Base-by-base conservation (phyloP, 148 eudicot species). In the Selenicereus undatus region DNA sequence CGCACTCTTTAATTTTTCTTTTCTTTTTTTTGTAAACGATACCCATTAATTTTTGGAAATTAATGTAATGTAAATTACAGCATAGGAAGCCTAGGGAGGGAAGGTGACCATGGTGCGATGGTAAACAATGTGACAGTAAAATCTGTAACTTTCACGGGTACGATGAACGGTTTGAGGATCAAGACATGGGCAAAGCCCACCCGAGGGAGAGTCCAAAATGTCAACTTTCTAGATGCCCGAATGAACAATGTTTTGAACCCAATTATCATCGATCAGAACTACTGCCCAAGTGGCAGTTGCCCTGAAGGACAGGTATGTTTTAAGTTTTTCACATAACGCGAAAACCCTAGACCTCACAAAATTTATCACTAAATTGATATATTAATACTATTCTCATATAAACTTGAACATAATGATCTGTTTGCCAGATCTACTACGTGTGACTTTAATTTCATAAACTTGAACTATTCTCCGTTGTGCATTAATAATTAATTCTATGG, bases 131-230 rank as follows among this genome's bases (percentile, higher is more conserved):
- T 91, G 60, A 91, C 90, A 0, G 92, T 87, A 22, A 85, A 74
- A 43, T 86, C 89, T 52, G 81, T 84, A 78, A 82, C 82, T 8
- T 85, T 93, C 7, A 39, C 27, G 1, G 91, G 88, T 2, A 89
- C 98, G 3, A 39, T 83, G 14, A 92, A 90, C 69, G 98, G 98
- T 58, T n/a, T 90, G 0, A 84, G 95, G 60, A 92, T 92, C 73
- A 93, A 92, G 84, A 90, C 96, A 0, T 91, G 84, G 85, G 76
- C 93, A 7, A 84, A 48, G 3, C 84, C 91, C 8, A 36, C 2
- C 8, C 74, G 81, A 0, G 89, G 93, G 7, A 56, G 0, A 50
- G 93, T 90, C 7, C 22, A 84, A 20, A 86, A 84, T 22, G 52
- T 93, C 24, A 48, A 81, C 27, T 92, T 88, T 71, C 0, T 60